Conservation (phyloP, 225 moss, liverwort and hornwort genomes). For the Bryoerythrophyllum caledonicum region DNA sequence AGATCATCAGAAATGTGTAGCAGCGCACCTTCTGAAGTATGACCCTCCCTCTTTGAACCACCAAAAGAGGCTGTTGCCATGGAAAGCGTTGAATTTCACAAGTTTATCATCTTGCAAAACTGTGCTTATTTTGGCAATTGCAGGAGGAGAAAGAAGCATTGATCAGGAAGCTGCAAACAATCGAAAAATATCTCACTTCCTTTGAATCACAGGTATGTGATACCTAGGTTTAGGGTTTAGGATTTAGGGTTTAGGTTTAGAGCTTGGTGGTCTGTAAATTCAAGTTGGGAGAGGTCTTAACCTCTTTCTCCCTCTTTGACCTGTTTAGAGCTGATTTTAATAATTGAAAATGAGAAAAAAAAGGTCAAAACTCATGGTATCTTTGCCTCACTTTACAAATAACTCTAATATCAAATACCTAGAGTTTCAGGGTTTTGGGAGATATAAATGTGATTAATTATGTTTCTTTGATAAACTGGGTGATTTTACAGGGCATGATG, state of each 20-base stretch:
- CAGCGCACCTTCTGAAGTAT: constrained; percentile 59
- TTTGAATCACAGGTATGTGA: constrained; percentile 66
- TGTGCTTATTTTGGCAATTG: not conserved
- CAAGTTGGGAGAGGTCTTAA: too few species aligned
- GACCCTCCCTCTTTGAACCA: not conserved
- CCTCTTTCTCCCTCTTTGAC: too few species aligned
- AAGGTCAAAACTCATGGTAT: too few species aligned
- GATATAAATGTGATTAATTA: too few species aligned
- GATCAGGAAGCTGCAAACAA: constrained; percentile 67
- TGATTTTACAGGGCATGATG: constrained; percentile 68
- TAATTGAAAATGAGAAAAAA: too few species aligned
- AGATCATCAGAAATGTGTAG: constrained; percentile 65
- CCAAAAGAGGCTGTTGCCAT: not conserved
- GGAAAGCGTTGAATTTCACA: not conserved
- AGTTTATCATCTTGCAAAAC: constrained; percentile 15
- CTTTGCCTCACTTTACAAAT: too few species aligned
- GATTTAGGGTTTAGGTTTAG: too few species aligned
- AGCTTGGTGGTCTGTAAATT: too few species aligned
- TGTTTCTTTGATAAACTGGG: too few species aligned
- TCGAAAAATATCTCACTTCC: constrained; percentile 91
- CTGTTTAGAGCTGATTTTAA: too few species aligned
- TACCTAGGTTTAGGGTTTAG: not conserved
- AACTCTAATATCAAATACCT: too few species aligned
- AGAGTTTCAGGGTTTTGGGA: too few species aligned
- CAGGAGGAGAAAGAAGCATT: constrained; percentile 74